These are phyloP conservation scores for Pestalotiopsis sp. DNA, from an alignment of 2,329 filamentous ascomycete genomes.

Conservation along the genomic window DNA sequence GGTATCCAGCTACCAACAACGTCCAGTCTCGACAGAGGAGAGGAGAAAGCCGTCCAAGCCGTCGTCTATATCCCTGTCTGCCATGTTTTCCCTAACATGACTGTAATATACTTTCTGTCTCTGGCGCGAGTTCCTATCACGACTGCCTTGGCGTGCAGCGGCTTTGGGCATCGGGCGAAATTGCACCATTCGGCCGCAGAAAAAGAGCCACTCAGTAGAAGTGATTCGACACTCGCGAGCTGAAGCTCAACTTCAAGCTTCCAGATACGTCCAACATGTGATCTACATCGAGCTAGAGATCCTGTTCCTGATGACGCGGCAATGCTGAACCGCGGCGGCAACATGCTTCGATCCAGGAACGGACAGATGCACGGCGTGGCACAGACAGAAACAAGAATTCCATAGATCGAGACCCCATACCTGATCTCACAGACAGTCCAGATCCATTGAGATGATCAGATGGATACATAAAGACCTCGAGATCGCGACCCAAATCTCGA, in stretches of 20 bases:
- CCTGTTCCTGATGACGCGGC: conserved; percentile 5
- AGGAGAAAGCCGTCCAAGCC: neutral
- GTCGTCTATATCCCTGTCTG: neutral
- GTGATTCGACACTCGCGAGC: neutral
- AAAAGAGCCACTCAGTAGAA: neutral
- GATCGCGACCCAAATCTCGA: neutral
- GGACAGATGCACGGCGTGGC: neutral
- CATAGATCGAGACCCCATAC: neutral
- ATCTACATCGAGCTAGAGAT: neutral
- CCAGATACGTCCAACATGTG: conserved; percentile 11
- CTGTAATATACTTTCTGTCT: neutral
- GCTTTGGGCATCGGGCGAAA: neutral
- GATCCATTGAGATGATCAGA: neutral
- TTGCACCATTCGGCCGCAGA: neutral
- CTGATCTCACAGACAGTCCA: no score
- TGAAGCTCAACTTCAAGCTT: conserved; percentile 10
- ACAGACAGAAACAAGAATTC: neutral
- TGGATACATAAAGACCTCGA: conserved; percentile 3
- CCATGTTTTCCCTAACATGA: neutral
- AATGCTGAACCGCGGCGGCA: neutral
- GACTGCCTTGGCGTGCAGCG: neutral
- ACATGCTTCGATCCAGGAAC: neutral
- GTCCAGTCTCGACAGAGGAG: neutral
- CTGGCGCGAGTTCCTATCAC: neutral
- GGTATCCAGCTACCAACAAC: neutral